A percentile compares a stretch with the other conserved stretches of the same genome.
These are phyloP conservation scores for Flueggea neowawraea DNA, from an alignment of 441 rosid genomes.

Conservation along the genomic window DNA sequence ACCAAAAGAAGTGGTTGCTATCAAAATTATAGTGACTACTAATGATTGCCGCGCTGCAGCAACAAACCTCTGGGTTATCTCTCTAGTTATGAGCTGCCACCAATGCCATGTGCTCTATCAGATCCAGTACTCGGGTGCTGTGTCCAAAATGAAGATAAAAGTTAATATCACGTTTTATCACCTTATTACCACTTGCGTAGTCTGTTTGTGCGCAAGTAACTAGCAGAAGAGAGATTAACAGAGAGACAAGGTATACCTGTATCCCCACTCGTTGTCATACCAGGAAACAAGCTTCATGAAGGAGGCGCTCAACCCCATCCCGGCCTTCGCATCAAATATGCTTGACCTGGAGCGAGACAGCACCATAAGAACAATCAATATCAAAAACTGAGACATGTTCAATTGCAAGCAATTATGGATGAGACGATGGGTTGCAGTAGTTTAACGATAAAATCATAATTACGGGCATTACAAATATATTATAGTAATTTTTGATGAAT, in stretches of 20 bases:
- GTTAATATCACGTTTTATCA: neutral
- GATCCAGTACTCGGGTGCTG: slow-evolving; percentile 98
- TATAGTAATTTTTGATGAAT: too few species aligned
- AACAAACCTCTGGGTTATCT: neutral
- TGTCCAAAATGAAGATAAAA: slow-evolving; percentile 12
- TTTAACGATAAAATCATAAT: too few species aligned
- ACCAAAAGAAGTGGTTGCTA: neutral
- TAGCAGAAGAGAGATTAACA: neutral
- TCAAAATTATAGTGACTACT: neutral
- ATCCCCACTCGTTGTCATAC: slow-evolving; percentile 99
- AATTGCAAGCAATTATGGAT: too few species aligned
- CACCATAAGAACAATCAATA: neutral
- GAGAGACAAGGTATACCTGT: slow-evolving; percentile 53
- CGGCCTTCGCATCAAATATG: slow-evolving; percentile 97
- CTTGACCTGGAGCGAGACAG: slow-evolving; percentile 62
- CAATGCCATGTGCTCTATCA: slow-evolving; percentile 93
- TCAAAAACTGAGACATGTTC: too few species aligned
- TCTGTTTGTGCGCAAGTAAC: neutral
- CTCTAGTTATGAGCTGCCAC: slow-evolving; percentile 60
- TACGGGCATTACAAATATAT: too few species aligned
- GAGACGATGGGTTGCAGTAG: too few species aligned
- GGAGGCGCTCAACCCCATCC: slow-evolving; percentile 75
- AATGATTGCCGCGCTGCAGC: neutral
- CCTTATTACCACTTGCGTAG: neutral
- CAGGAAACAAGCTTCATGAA: slow-evolving; percentile 93